These are phyloP conservation scores for Eutypa lata DNA, from an alignment of 2,329 filamentous ascomycete genomes.

Conservation along the genomic window DNA sequence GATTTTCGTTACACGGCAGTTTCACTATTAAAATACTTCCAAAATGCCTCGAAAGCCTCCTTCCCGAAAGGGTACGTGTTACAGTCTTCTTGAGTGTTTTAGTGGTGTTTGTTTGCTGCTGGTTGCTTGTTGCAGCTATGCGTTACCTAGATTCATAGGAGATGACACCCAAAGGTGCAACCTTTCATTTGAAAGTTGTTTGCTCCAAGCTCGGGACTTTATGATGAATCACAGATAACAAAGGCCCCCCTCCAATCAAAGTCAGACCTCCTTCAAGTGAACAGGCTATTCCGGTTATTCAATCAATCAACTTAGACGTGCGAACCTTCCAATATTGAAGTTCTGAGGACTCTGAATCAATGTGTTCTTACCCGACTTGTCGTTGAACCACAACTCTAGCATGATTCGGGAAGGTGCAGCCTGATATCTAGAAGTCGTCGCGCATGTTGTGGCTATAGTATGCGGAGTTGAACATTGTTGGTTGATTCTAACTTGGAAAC, in stretches of 20 bases:
- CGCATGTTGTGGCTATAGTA: no score
- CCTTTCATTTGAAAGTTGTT: background rate
- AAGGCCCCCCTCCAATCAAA: background rate
- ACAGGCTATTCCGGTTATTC: background rate
- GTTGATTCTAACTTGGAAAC: no score
- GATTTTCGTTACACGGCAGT: background rate
- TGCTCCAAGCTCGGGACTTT: background rate
- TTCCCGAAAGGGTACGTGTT: conserved; percentile 63
- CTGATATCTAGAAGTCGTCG: no score
- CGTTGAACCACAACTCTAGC: background rate
- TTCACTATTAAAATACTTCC: conserved; percentile 20
- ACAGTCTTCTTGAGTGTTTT: conserved; percentile 10
- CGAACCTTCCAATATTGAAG: background rate
- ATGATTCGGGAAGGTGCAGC: no score
- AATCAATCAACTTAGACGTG: background rate
- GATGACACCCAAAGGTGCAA: background rate
- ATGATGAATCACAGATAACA: background rate
- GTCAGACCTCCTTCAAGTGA: background rate
- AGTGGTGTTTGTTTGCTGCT: background rate
- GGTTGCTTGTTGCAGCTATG: background rate
- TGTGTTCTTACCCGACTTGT: background rate
- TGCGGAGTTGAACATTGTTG: no score
- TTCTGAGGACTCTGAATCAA: background rate
- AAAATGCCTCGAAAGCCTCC: conserved; percentile 51
- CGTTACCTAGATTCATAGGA: background rate